Evolutionary conservation across 768 basidiomycete genomes (phyloP), one percentile per base, ranked within the genome.

Genomic region (Phallus indusiatus): DNA sequence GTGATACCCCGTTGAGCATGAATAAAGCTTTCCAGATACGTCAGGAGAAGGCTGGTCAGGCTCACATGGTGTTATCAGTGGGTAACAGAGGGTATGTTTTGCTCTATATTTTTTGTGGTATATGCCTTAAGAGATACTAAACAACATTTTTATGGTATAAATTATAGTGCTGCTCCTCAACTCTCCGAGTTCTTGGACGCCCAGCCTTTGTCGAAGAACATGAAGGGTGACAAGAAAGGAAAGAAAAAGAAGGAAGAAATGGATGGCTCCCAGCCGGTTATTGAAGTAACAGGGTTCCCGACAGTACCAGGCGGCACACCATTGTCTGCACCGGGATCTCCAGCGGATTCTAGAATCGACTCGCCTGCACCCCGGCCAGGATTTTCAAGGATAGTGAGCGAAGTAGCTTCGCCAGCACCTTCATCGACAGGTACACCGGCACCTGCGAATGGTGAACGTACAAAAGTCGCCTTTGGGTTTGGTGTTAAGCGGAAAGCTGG

Each of bases 1-100:
- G 92, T 1, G 96, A 99, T 73, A 97, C 95, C 1, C 94, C 95
- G 1, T 75, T 94, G 56, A 94, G 91, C 67, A 96, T 97, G 90
- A 94, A 86, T 64, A 83, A 78, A 62, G 94, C 94, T 12, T 99
- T 99, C 76, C 87, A 94, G 67, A 83, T 86, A 55, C 79, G 96
- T 59, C 94, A 96, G 69, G 86, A 94, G 72, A 94, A 92, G 75
- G 83, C 90, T 9, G 95, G 96, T 1, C 90, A 94, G 66, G 95
- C 96, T 9, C 94, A 96, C 67, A 98, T 99, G 73, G 89, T 98
- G 17, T 71, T 99, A 60, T 93, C 90, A 1, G 91, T 95, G 42
- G 94, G 94, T 63, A 95, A 93, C 68, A 79, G 90, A 78, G 90
- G 90, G 88, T 92, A 69, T 20, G 86, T 73, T 21, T 58, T 48